Evolutionary conservation across 108 stramenopile species (phyloP).

Genomic region (Cyclotella kingstonii): DNA sequence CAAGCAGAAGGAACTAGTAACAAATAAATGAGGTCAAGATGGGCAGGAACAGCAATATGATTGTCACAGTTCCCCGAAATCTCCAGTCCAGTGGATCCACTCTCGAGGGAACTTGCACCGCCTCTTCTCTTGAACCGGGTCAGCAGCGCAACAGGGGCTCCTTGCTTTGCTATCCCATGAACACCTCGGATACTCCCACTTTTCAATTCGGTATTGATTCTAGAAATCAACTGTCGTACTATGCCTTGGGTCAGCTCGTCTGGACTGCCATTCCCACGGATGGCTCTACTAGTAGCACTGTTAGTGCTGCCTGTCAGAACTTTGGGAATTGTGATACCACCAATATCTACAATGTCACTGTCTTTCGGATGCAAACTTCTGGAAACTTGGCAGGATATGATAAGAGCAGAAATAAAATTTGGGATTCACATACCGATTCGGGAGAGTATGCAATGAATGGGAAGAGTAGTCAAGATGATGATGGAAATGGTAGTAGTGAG

Average conservation of each 20-base stretch:
- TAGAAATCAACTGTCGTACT: slow-evolving; percentile 8
- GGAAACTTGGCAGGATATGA: slow-evolving; percentile 24
- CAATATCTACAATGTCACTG: not conserved
- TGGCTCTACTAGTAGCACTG: not conserved
- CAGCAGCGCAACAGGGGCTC: not conserved
- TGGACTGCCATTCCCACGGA: slow-evolving; percentile 1
- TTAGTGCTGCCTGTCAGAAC: slow-evolving; percentile 12
- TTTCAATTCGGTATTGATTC: slow-evolving; percentile 17
- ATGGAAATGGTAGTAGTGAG: too few species aligned
- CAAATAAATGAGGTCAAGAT: too few species aligned
- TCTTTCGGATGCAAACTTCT: slow-evolving; percentile 5
- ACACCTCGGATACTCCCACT: not conserved
- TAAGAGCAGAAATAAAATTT: slow-evolving; percentile 7
- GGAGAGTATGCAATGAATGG: not conserved
- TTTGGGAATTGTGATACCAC: slow-evolving; percentile 1
- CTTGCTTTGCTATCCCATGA: slow-evolving; percentile 5
- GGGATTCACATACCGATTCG: slow-evolving; percentile 22
- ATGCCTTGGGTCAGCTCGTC: slow-evolving; percentile 1
- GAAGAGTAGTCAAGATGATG: not conserved
- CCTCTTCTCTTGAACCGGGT: not conserved
- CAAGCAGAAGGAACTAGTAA: too few species aligned
- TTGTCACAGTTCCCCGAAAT: too few species aligned
- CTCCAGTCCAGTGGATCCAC: not conserved
- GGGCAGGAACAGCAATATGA: not conserved
- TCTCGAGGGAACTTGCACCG: not conserved